phyloP scores from a whole-genome alignment of 1,139 yeast species.

The Protomyces inouyei region DNA sequence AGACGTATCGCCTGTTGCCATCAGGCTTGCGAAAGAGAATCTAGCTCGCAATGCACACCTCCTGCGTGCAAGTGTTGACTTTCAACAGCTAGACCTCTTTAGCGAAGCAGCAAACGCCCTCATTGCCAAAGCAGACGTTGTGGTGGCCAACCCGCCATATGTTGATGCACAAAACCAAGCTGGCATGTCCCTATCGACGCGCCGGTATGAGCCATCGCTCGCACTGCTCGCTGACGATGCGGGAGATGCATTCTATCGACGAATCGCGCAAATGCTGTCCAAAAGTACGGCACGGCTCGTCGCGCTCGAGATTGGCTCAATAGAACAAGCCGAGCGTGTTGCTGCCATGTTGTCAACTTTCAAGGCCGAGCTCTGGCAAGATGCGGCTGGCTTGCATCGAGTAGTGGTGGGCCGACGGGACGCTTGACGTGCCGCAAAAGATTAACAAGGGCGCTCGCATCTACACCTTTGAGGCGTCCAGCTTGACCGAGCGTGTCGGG shows the following conservation, averaged over 20 bases:
- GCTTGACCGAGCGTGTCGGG: conserved; percentile 95
- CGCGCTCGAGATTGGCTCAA: conserved; percentile 16
- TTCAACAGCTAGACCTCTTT: conserved; percentile 32
- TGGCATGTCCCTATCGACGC: conserved; percentile 56
- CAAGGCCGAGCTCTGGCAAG: conserved; percentile 7
- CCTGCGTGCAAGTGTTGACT: conserved; percentile 31
- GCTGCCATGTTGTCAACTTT: not conserved
- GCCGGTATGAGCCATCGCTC: conserved; percentile 62
- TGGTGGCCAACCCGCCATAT: conserved; percentile 88
- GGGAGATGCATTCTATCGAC: conserved; percentile 13
- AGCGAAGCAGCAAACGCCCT: conserved; percentile 9
- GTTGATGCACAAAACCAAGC: conserved; percentile 51
- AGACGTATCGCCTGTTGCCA: conserved; percentile 58
- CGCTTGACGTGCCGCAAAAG: conserved; percentile 18
- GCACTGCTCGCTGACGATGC: conserved; percentile 44
- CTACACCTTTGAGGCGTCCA: conserved; percentile 85
- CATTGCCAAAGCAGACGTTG: conserved; percentile 44
- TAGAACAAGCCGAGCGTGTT: conserved; percentile 19
- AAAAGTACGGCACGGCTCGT: not conserved
- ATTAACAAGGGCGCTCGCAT: conserved; percentile 53
- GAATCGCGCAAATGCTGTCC: conserved; percentile 6
- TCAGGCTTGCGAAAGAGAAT: conserved; percentile 51
- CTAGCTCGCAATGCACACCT: conserved; percentile 28
- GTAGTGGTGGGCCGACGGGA: conserved; percentile 4
- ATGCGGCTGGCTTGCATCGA: conserved; percentile 16